Evolutionary conservation across 495 filamentous ascomycete genomes (phyloP).

Genomic region (Penicillium macrosclerotiorum): DNA sequence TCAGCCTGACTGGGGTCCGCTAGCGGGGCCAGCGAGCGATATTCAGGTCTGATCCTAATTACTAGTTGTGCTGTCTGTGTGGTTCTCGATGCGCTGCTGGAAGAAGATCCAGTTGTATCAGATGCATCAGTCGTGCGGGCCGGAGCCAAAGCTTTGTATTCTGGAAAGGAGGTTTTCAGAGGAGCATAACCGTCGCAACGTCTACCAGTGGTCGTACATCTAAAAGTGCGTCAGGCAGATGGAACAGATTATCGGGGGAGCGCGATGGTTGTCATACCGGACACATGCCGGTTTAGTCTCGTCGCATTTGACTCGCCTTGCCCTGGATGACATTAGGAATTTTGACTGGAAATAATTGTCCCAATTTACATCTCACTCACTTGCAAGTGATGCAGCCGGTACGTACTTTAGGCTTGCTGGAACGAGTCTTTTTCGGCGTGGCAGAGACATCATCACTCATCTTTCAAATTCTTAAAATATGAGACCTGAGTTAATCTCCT

Average conservation of each 20-base stretch:
- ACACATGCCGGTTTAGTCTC: background rate
- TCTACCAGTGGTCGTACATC: background rate
- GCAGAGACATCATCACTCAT: too few relatives aligned
- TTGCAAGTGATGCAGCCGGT: conserved; percentile 4
- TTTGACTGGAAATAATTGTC: background rate
- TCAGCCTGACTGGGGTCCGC: conserved; percentile 4
- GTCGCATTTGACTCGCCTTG: background rate
- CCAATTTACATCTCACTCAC: background rate
- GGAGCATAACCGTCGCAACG: background rate
- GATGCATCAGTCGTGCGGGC: too few relatives aligned
- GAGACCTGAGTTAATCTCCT: too few relatives aligned
- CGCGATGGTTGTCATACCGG: background rate
- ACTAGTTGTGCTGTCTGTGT: too few relatives aligned
- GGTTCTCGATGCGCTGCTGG: background rate
- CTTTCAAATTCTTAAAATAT: too few relatives aligned
- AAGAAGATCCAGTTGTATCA: background rate
- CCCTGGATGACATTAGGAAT: background rate
- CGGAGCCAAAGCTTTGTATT: background rate
- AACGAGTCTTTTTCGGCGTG: background rate
- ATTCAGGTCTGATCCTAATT: background rate
- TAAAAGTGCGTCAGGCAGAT: background rate
- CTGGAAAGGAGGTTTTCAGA: background rate
- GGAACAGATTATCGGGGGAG: background rate
- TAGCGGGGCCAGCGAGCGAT: background rate
- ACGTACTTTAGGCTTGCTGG: background rate